Conservation (phyloP, 2,329 filamentous ascomycete genomes). For the Penicillium fuscoglaucum region DNA sequence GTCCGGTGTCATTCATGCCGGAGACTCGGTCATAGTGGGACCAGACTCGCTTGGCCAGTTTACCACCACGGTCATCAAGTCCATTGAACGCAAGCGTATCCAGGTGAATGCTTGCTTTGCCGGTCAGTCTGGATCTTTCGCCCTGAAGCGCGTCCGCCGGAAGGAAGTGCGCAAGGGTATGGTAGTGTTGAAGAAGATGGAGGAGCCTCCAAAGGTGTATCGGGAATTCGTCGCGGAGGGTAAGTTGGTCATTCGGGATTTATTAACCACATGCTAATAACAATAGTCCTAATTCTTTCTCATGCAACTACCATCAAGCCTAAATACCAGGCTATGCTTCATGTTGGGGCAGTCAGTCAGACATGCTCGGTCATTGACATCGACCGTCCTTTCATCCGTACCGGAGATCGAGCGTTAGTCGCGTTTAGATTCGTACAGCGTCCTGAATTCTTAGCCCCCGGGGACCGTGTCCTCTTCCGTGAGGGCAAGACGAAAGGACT, state of each 20-base stretch:
- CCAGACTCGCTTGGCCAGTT: conserved; percentile 91
- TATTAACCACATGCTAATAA: conserved; percentile 9
- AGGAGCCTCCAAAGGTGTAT: conserved; percentile 72
- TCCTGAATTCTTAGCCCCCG: conserved; percentile 86
- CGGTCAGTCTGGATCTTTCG: conserved; percentile 90
- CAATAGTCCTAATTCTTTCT: conserved; percentile 79
- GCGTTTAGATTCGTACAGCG: conserved; percentile 93
- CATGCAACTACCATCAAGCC: conserved; percentile 97
- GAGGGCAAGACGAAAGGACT: conserved; percentile 94
- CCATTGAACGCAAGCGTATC: conserved; percentile 93
- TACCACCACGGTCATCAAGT: conserved; percentile 78
- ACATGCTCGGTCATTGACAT: conserved; percentile 98
- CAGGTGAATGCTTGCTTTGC: conserved; percentile 83
- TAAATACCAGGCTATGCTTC: conserved; percentile 97
- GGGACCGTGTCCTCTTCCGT: conserved; percentile 86
- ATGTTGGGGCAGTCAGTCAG: conserved; percentile 91
- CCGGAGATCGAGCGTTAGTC: conserved; percentile 88
- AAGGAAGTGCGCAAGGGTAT: conserved; percentile 97
- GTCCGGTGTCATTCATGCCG: conserved; percentile 79
- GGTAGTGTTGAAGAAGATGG: conserved; percentile 86
- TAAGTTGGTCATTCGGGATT: conserved; percentile 36
- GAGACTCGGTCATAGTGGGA: conserved; percentile 85
- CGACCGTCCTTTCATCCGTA: conserved; percentile 91
- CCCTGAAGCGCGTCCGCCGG: conserved; percentile 78
- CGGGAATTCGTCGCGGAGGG: conserved; percentile 77